Evolutionary conservation across 2,329 filamentous ascomycete genomes (phyloP).

Genomic region (Monilinia vaccinii-corymbosi): DNA sequence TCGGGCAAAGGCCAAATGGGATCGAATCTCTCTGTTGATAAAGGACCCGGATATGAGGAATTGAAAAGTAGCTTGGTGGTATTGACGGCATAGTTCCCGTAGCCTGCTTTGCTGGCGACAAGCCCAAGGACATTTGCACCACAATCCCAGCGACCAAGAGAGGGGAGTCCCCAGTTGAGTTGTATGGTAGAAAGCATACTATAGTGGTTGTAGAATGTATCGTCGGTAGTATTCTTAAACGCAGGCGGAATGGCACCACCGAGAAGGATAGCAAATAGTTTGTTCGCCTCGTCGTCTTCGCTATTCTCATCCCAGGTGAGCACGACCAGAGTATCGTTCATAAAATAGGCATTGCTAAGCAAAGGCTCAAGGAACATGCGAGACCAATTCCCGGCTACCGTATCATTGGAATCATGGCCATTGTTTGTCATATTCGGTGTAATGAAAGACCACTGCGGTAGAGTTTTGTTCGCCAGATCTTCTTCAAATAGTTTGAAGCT

Average conservation of each 20-base stretch:
- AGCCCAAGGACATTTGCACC: slow-evolving; percentile 23
- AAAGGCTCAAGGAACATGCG: slow-evolving; percentile 43
- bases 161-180: slow-evolving; percentile 34
- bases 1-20: slow-evolving; percentile 18
- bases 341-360: slow-evolving; percentile 40
- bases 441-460: slow-evolving; percentile 58
- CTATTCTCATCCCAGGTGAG: slow-evolving; percentile 49
- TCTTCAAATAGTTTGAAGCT: slow-evolving; percentile 51
- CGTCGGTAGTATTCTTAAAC: slow-evolving; percentile 40
- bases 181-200: slow-evolving; percentile 32
- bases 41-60: slow-evolving; percentile 34
- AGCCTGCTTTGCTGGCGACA: slow-evolving; percentile 22
- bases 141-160: slow-evolving; percentile 35
- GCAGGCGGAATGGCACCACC: slow-evolving; percentile 41
- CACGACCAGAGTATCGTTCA: slow-evolving; percentile 42
- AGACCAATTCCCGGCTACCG: slow-evolving; percentile 40
- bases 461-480: slow-evolving; percentile 43
- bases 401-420: slow-evolving; percentile 48
- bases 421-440: slow-evolving; percentile 55
- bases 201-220: slow-evolving; percentile 39
- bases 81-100: slow-evolving; percentile 16
- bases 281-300: slow-evolving; percentile 41
- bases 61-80: slow-evolving; percentile 35
- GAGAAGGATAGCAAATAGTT: slow-evolving; percentile 43
- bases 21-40: slow-evolving; percentile 22